Evolutionary conservation across 306 rosid genomes (phyloP), one percentile per base, ranked within the genome.

Genomic region (Spatholobus suberectus): DNA sequence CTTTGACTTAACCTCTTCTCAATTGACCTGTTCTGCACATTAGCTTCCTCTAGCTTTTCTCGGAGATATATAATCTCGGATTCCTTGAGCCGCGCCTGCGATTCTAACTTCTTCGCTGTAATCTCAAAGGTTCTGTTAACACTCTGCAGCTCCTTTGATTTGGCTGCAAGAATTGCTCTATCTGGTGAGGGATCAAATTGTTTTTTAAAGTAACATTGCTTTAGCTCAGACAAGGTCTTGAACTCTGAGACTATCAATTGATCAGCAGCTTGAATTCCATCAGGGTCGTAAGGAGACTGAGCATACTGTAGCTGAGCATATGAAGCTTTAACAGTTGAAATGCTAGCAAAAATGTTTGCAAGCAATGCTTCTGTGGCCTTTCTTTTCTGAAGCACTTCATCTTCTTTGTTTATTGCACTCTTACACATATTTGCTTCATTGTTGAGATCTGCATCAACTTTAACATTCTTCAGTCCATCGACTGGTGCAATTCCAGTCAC

Each of bases 251-350:
- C 89, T 1, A 92, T 58, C 34, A 70, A 72, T 73, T 61, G 78
- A 84, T 95, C 98, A 3, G 94, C 91, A 4, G 83, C 89, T 86
- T 88, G 97, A 83, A 95, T 88, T 68, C 92, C 97, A 47, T 93
- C 91, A 4, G 88, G 82, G 47, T 93, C 94, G 17, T 90, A 95
- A 18, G 98, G 98, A 8, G 91, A 86, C 67, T 95, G 97, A 55
- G 94, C 88, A 79, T 86, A 32, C 75, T 95, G 98, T 5, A 95
- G 78, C 73, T 93, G 89, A 13, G 96, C 98, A 86, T 95, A 95
- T 20, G 92, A 85, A 81, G 97, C 91, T 87, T 95, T 95, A 0
- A 90, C 80, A 58, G 88, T 41, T n/a, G 98, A 89, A 84, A 93
- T 37, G 69, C 88, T 83, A 18, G 98, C 98, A 70, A 95, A 95